phyloP scores from a whole-genome alignment of 2,329 filamentous ascomycete genomes.

The Cryphonectria carpinicola region DNA sequence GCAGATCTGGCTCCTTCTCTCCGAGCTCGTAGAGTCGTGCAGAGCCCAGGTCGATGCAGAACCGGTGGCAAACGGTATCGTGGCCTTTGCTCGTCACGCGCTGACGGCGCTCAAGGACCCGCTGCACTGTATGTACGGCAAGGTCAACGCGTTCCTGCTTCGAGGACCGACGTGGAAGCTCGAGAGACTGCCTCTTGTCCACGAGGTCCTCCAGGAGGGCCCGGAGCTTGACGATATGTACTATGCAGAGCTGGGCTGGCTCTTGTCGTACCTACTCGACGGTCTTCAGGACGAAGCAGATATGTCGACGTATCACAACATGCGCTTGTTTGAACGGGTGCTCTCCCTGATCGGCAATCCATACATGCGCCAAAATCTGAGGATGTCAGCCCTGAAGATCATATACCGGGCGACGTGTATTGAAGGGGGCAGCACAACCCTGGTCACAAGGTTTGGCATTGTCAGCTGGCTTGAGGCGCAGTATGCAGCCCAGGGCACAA shows the following conservation, averaged over 20 bases:
- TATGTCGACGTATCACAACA: slow-evolving; percentile 63
- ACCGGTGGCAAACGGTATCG: slow-evolving; percentile 72
- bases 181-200: slow-evolving; percentile 73
- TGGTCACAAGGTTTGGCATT: slow-evolving; percentile 76
- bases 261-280: slow-evolving; percentile 71
- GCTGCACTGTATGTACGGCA: slow-evolving; percentile 80
- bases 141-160: slow-evolving; percentile 83
- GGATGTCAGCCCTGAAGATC: slow-evolving; percentile 63
- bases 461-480: slow-evolving; percentile 75
- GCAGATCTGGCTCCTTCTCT: slow-evolving; percentile 78
- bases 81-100: slow-evolving; percentile 74
- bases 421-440: slow-evolving; percentile 75
- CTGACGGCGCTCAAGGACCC: slow-evolving; percentile 75
- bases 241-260: slow-evolving; percentile 75
- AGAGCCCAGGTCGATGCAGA: slow-evolving; percentile 55
- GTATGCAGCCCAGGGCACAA: slow-evolving; percentile 42
- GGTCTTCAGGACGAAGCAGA: slow-evolving; percentile 64
- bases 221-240: slow-evolving; percentile 75
- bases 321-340: slow-evolving; percentile 74
- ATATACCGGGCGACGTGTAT: slow-evolving; percentile 70
- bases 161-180: slow-evolving; percentile 76
- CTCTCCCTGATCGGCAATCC: slow-evolving; percentile 71
- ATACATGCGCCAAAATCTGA: slow-evolving; percentile 61
- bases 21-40: slow-evolving; percentile 78
- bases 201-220: slow-evolving; percentile 63